Evolutionary conservation across 768 basidiomycete species (phyloP).

Genomic region (Royoungia palumana): DNA sequence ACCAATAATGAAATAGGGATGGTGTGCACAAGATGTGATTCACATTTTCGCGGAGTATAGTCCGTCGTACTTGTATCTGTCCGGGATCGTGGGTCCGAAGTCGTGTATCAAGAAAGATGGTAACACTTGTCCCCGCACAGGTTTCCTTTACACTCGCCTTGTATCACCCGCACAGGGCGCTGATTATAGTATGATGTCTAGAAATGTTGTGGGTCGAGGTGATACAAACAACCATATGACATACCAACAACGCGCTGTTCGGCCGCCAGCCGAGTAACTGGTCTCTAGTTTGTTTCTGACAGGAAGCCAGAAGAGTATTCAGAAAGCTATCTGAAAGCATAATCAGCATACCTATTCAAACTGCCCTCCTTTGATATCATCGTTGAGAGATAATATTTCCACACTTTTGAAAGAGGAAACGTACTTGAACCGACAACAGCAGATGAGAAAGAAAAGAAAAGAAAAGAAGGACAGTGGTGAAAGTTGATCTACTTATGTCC

Average conservation of each 20-base stretch:
- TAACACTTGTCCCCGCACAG: conserved; percentile 12
- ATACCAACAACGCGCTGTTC: conserved; percentile 22
- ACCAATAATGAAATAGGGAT: neutral
- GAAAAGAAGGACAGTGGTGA: neutral
- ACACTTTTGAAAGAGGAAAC: neutral
- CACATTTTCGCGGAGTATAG: conserved; percentile 28
- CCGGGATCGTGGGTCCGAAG: neutral
- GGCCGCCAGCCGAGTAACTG: conserved; percentile 21
- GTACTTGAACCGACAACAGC: conserved; percentile 28
- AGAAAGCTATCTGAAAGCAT: neutral
- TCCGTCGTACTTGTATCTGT: conserved; percentile 33
- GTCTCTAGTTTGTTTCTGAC: conserved; percentile 20
- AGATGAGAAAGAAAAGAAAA: neutral
- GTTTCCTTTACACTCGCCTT: conserved; percentile 29
- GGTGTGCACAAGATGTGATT: neutral
- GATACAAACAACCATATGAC: neutral
- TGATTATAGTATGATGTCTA: conserved; percentile 30
- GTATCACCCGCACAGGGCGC: conserved; percentile 38
- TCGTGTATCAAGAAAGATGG: conserved; percentile 9
- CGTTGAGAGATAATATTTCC: neutral
- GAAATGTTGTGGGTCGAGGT: neutral
- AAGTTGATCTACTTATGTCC: conserved; percentile 28
- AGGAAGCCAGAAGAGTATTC: neutral
- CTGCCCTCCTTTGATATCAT: conserved; percentile 22
- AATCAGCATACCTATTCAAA: conserved; percentile 9